Percentiles rank a stretch among this genome's conserved stretches.
phyloP scores from a whole-genome alignment of 805 yeast species.

The Maudiozyma saulgeensis region DNA sequence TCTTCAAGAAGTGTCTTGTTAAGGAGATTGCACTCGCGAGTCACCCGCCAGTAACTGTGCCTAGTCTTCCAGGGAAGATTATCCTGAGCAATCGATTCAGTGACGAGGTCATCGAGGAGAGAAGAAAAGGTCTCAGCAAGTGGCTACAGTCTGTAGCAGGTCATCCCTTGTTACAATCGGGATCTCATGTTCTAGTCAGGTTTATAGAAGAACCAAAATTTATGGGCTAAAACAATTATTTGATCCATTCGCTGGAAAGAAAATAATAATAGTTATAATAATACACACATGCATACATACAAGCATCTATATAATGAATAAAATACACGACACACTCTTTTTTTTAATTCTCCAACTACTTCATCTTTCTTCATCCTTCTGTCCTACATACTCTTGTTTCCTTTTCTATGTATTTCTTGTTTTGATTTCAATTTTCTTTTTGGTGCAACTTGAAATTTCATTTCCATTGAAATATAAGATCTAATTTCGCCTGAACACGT shows the following conservation, averaged over 20 bases:
- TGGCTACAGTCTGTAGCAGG: conserved; percentile 77
- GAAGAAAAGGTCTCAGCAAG: conserved; percentile 75
- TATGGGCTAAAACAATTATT: conserved; percentile 13
- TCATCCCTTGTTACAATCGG: conserved; percentile 88
- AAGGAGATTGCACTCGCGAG: conserved; percentile 48
- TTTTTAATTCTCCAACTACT: too few relatives aligned
- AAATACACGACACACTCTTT: not conserved
- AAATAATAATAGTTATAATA: too few relatives aligned
- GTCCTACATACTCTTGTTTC: too few relatives aligned
- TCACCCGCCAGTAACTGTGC: conserved; percentile 59
- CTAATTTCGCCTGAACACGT: too few relatives aligned
- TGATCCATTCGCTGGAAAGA: too few relatives aligned
- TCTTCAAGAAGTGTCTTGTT: conserved; percentile 62
- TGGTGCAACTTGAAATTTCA: too few relatives aligned
- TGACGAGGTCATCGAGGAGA: conserved; percentile 71
- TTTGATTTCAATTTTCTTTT: too few relatives aligned
- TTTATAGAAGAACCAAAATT: conserved; percentile 74
- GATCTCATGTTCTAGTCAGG: conserved; percentile 63
- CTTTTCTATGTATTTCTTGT: too few relatives aligned
- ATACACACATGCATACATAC: not conserved
- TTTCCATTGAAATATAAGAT: too few relatives aligned
- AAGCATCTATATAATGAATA: not conserved
- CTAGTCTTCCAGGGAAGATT: conserved; percentile 86
- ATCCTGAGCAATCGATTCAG: conserved; percentile 60
- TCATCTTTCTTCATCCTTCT: too few relatives aligned